Evolutionary conservation across 2,329 filamentous ascomycete genomes (phyloP), one percentile per base, ranked within the genome.

Genomic region (Didymosphaeria variabile): DNA sequence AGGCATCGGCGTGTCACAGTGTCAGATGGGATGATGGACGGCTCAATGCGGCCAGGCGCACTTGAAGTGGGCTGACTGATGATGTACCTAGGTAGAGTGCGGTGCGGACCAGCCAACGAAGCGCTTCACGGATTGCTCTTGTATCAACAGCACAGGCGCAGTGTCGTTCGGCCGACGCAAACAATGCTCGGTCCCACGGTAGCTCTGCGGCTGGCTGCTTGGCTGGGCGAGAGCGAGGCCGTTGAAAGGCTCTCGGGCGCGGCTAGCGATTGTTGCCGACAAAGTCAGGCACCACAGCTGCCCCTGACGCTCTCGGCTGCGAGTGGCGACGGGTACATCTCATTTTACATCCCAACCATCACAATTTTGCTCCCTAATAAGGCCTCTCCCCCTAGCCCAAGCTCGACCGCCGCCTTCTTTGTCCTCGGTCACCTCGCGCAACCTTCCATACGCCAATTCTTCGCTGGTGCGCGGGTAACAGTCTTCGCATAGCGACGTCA

Each of bases 271-370:
- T 21, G 38, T 8, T 31, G 52, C 52, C 52, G 52, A 45, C 38
- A 32, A 44, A 45, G 52, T 19, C 52, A 55, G 53, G 53, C 53
- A 55, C 53, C 38, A n/a, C 3, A 55, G 23, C 26, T 51, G 54
- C 57, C 58, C 57, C 58, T 63, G 61, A 56, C 42, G 38, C 12
- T 53, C 26, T 45, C 58, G 44, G 59, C 38, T 58, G 44, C 47
- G 38, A 57, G 52, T 55, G 52, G 61, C 61, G 61, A 52, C 50
- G 32, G 45, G 56, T 19, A 60, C 57, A 58, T 54, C 66, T 73
- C 68, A 71, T 75, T 73, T 72, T 61, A 64, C 47, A 53, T 49
- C 55, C 67, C 66, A 66, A 64, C 64, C 68, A 68, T 64, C 60
- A 57, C 49, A 63, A 60, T 53, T 66, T 64, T 56, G 57, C 23